Percentiles rank a stretch among this genome's conserved stretches.
These are phyloP conservation scores for Starmerella riodocensis DNA, from an alignment of 805 yeast species.

Conservation along the genomic window DNA sequence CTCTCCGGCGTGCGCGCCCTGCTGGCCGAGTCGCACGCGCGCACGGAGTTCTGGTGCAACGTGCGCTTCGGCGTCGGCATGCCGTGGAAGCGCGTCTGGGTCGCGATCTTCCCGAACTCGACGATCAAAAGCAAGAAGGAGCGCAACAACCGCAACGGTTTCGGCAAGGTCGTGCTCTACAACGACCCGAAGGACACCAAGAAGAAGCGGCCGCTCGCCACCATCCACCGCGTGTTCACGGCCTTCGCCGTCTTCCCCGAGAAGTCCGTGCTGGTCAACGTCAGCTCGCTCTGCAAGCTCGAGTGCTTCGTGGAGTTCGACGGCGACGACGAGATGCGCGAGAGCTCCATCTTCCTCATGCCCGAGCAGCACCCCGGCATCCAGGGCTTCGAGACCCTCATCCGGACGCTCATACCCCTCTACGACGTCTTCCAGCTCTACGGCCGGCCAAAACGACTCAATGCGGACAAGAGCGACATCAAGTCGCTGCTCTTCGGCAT, in stretches of 20 bases:
- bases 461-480: constrained; percentile 56
- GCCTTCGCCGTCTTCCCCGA: constrained; percentile 91
- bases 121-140: constrained; percentile 32
- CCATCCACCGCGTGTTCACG: constrained; percentile 52
- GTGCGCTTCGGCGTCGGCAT: constrained; percentile 93
- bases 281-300: constrained; percentile 74
- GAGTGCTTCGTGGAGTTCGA: constrained; percentile 55
- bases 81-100: constrained; percentile 94
- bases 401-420: constrained; percentile 61
- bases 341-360: constrained; percentile 61
- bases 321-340: constrained; percentile 31
- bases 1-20: constrained; percentile 77
- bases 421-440: constrained; percentile 65
- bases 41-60: constrained; percentile 87
- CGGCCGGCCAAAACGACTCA: constrained; percentile 67
- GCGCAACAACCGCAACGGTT: constrained; percentile 27
- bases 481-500: constrained; percentile 63
- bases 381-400: constrained; percentile 70
- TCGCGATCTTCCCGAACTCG: constrained; percentile 56
- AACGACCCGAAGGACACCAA: constrained; percentile 57
- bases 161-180: constrained; percentile 64
- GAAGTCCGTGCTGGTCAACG: constrained; percentile 64
- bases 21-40: constrained; percentile 70
- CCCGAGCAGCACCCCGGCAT: constrained; percentile 76
- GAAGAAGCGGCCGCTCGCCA: constrained; percentile 62